Evolutionary conservation across 164 flowering plant genomes (phyloP).

Genomic region (Stephania yunnanensis): DNA sequence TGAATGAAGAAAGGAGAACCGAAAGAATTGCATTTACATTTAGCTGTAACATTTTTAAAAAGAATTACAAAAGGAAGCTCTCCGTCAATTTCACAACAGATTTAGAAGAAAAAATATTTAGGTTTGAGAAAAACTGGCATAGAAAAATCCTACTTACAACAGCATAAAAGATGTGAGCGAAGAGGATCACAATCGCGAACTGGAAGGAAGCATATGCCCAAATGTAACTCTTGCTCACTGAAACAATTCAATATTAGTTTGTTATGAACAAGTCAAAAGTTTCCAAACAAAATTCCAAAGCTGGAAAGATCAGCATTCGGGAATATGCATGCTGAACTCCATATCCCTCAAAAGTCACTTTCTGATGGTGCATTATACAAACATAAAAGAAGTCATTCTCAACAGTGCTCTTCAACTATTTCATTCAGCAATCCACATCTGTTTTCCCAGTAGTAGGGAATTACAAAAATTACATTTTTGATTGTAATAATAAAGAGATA

Average conservation of each 20-base stretch:
- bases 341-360: neutral
- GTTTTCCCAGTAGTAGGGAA: no score
- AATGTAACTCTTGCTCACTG: constrained; percentile 74
- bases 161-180: constrained; percentile 75
- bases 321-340: neutral
- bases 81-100: neutral
- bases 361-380: neutral
- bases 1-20: constrained; percentile 72
- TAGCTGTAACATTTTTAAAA: constrained; percentile 41
- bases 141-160: constrained; percentile 42
- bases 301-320: neutral
- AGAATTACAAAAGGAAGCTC: neutral
- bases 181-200: constrained; percentile 70
- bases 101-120: neutral
- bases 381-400: neutral
- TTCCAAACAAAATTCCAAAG: neutral
- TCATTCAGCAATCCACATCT: neutral
- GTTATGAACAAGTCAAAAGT: neutral
- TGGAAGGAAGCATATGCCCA: constrained; percentile 92
- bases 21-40: constrained; percentile 59
- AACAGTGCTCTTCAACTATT: neutral
- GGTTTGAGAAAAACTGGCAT: constrained; percentile 2
- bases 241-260: constrained; percentile 10
- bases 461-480: no score
- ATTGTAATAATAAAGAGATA: neutral